phyloP scores from a whole-genome alignment of 495 filamentous ascomycete genomes.

The Apiosordaria backusii region DNA sequence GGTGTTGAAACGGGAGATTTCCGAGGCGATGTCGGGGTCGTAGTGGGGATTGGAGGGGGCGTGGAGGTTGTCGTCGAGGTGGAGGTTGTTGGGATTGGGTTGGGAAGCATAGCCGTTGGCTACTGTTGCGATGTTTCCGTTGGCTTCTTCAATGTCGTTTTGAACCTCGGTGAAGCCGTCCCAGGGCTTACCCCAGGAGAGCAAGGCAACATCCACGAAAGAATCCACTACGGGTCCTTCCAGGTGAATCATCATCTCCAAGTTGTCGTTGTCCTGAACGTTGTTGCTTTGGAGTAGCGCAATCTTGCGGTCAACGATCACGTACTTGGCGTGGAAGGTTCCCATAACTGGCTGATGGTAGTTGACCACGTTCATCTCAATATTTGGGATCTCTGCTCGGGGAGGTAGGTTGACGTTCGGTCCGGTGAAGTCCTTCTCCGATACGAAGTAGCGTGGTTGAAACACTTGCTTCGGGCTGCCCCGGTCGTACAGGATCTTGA shows the following conservation, averaged over 20 bases:
- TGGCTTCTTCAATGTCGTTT: constrained; percentile 8
- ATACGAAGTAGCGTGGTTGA: constrained; percentile 59
- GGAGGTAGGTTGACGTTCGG: constrained; percentile 57
- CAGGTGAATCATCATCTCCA: constrained; percentile 76
- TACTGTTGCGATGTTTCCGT: background rate
- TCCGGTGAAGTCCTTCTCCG: constrained; percentile 54
- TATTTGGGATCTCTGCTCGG: constrained; percentile 60
- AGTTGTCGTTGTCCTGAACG: constrained; percentile 72
- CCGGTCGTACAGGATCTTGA: constrained; percentile 75
- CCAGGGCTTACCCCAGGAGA: constrained; percentile 65
- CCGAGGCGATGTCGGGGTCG: constrained; percentile 54
- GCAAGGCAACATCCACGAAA: constrained; percentile 66
- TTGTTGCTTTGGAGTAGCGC: constrained; percentile 72
- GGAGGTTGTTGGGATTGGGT: constrained; percentile 9
- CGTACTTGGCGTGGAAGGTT: constrained; percentile 75
- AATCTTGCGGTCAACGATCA: constrained; percentile 67
- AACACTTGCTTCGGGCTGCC: constrained; percentile 61
- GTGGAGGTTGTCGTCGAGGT: constrained; percentile 48
- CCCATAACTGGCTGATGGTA: constrained; percentile 69
- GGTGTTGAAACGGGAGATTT: constrained; percentile 58
- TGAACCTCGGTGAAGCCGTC: constrained; percentile 52
- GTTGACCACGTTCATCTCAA: constrained; percentile 71
- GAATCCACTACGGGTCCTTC: constrained; percentile 75
- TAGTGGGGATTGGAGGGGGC: constrained; percentile 58
- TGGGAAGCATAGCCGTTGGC: constrained; percentile 12